Evolutionary conservation across 305 asterid genomes (phyloP), one percentile per base, ranked within the genome.

Genomic region (Solanum aculeatissimum): DNA sequence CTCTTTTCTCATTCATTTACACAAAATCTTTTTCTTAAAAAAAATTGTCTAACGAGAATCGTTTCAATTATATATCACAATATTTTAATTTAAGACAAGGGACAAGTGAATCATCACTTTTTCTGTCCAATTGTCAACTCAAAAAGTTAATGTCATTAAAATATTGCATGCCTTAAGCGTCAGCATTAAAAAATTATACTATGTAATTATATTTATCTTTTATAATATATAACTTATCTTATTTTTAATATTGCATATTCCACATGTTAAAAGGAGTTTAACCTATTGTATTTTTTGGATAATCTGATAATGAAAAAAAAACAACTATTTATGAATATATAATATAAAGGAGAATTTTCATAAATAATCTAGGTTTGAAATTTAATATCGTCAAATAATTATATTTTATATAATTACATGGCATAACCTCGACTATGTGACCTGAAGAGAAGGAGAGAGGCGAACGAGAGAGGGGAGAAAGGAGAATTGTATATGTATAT

Each of bases 51-150:
- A 70, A 9, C 1, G 16, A n/a, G 32, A 70, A 70, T 70, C 79
- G 6, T 40, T 70, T 70, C 12, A 4, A n/a, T 42, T 40, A n/a
- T 42, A 11, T 42, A 1, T 70, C 6, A 40, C 11, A 5, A 1
- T 19, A 0, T 69, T 0, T 9, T n/a, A n/a, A n/a, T 42, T n/a
- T 35, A 29, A 11, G n/a, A n/a, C n/a, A 0, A 0, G 42, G 1
- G 14, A 47, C 42, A 25, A 25, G 42, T 45, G n/a, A 32, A 66
- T 66, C 45, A 66, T 7, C 15, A 3, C 10, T 35, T 66, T 66
- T 66, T 32, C 4, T 2, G 2, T 60, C 14, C 23, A 66, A 1
- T 32, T 32, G 74, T 66, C 47, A 32, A 66, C 47, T 29, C 45
- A 66, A n/a, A 66, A 66, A 47, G 12, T 2, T 18, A 4, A 2